A percentile compares a stretch with the other conserved stretches of the same genome.
Evolutionary conservation across 1,284 basidiomycete genomes (phyloP).

Genomic region (Kwoniella shivajii): DNA sequence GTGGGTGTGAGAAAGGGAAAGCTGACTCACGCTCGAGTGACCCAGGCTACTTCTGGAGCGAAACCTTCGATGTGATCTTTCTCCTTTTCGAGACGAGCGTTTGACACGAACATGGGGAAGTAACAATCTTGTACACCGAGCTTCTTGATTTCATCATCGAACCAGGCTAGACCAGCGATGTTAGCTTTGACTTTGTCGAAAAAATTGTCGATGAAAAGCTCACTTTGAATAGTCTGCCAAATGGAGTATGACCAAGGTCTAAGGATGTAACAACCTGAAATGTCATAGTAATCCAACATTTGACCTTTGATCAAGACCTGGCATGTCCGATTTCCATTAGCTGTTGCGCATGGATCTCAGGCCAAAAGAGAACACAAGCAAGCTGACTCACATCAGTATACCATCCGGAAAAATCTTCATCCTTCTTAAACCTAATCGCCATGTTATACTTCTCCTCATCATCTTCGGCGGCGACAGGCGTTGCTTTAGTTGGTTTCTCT

Average conservation of each 20-base stretch:
- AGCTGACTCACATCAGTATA: slow-evolving; percentile 75
- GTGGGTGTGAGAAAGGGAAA: background rate
- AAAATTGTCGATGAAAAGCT: slow-evolving; percentile 17
- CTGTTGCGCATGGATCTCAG: no score
- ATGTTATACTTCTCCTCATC: slow-evolving; percentile 85
- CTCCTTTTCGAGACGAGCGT: slow-evolving; percentile 89
- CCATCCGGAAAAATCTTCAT: slow-evolving; percentile 90
- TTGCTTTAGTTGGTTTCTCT: slow-evolving; percentile 22
- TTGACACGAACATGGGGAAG: slow-evolving; percentile 98
- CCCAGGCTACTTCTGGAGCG: slow-evolving; percentile 99
- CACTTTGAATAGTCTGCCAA: slow-evolving; percentile 94
- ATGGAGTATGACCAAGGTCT: slow-evolving; percentile 97
- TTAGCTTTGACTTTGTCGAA: slow-evolving; percentile 8
- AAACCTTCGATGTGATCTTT: slow-evolving; percentile 99
- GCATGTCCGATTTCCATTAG: background rate
- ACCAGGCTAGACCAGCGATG: slow-evolving; percentile 67
- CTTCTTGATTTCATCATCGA: slow-evolving; percentile 88
- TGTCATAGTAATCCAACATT: slow-evolving; percentile 99
- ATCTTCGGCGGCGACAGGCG: slow-evolving; percentile 37
- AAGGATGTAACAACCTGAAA: slow-evolving; percentile 97
- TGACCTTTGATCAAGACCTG: slow-evolving; percentile 97
- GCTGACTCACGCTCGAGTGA: slow-evolving; percentile 81
- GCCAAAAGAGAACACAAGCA: background rate
- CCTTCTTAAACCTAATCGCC: slow-evolving; percentile 91
- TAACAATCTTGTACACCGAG: slow-evolving; percentile 96